Percentiles rank a stretch among this genome's conserved stretches.
phyloP scores from a whole-genome alignment of 106 monocot genomes.

The Acorus calamus region DNA sequence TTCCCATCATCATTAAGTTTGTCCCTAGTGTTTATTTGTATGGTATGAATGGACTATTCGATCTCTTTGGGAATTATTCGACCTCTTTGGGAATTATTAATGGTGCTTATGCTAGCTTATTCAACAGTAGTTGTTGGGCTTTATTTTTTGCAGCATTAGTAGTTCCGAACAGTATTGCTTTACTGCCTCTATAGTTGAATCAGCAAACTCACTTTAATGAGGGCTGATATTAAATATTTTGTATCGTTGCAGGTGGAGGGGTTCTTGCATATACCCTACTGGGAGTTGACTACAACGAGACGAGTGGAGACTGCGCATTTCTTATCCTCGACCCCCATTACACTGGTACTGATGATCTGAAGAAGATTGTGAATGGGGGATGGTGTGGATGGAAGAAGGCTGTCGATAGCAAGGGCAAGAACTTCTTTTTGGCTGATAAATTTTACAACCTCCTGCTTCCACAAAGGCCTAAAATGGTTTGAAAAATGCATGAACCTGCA shows the following conservation, averaged over 20 bases:
- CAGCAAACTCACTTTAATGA: neutral
- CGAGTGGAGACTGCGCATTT: constrained; percentile 86
- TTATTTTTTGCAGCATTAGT: too few species aligned
- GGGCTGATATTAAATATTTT: neutral
- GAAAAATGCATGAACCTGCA: constrained; percentile 1
- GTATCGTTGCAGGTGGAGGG: constrained; percentile 61
- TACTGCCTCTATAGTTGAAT: too few species aligned
- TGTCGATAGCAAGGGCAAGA: constrained; percentile 76
- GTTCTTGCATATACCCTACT: constrained; percentile 90
- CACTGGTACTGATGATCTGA: constrained; percentile 72
- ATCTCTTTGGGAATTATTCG: too few species aligned
- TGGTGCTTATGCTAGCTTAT: too few species aligned
- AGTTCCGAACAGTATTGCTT: too few species aligned
- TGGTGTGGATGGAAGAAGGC: constrained; percentile 99
- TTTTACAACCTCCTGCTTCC: constrained; percentile 98
- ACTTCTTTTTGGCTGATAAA: constrained; percentile 89
- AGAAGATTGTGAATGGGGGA: constrained; percentile 79
- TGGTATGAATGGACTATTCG: too few species aligned
- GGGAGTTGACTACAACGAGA: constrained; percentile 85
- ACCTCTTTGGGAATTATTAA: too few species aligned
- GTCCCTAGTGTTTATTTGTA: too few species aligned
- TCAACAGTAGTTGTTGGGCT: too few species aligned
- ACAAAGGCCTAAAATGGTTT: constrained; percentile 93
- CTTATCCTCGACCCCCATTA: constrained; percentile 98
- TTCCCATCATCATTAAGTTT: too few species aligned